A percentile compares a stretch with the other conserved stretches of the same genome.
Evolutionary conservation across 2,329 filamentous ascomycete genomes (phyloP).

Genomic region (Venturia pyrina): DNA sequence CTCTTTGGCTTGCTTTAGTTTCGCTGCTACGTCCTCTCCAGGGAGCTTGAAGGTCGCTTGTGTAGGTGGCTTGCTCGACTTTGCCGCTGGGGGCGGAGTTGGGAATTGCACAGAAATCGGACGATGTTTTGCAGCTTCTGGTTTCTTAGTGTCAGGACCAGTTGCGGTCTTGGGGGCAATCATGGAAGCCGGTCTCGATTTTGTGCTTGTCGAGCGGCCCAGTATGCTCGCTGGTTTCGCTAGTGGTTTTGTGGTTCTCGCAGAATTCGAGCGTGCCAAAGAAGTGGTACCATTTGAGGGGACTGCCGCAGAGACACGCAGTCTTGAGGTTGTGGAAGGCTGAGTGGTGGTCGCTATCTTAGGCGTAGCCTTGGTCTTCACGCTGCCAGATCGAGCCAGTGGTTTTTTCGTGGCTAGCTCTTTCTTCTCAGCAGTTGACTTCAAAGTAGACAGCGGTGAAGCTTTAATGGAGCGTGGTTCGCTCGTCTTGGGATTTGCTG

Average conservation of each 20-base stretch:
- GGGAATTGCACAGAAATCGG: conserved; percentile 40
- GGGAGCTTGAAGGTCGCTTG: conserved; percentile 41
- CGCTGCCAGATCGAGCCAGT: background rate
- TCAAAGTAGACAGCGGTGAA: background rate
- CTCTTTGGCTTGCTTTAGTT: conserved; percentile 41
- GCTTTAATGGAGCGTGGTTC: background rate
- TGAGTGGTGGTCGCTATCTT: conserved; percentile 2
- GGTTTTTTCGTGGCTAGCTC: background rate
- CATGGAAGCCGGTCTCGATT: conserved; percentile 13
- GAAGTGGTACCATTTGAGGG: background rate
- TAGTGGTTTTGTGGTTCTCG: background rate
- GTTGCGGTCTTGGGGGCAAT: conserved; percentile 12
- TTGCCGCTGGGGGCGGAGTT: conserved; percentile 35
- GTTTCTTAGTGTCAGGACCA: conserved; percentile 16
- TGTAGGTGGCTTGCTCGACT: conserved; percentile 41
- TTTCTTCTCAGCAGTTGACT: background rate
- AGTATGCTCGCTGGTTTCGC: background rate
- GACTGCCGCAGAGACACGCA: background rate
- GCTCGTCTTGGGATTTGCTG: background rate
- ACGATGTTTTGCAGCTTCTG: conserved; percentile 33
- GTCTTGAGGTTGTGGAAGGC: background rate
- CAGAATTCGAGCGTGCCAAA: background rate
- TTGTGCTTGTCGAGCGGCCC: conserved; percentile 8
- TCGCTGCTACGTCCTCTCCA: conserved; percentile 43
- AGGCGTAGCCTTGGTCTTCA: background rate